A percentile compares a stretch with the other conserved stretches of the same genome.
Conservation (phyloP, 345 rosid genomes). For the Corchorus capsularis region DNA sequence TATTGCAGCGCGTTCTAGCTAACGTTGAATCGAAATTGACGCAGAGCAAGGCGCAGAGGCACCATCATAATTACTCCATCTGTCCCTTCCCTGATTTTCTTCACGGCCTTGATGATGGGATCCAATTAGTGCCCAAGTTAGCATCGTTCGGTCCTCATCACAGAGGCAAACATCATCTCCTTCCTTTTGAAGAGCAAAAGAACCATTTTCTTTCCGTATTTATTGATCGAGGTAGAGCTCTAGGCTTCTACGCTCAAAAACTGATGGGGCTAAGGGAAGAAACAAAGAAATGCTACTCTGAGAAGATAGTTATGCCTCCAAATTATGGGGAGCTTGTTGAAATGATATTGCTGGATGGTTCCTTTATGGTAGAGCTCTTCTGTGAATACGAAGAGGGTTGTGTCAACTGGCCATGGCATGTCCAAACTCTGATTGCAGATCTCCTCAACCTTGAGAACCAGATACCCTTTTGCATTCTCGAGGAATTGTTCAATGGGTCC, state of each 20-base stretch:
- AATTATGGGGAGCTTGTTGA: not conserved
- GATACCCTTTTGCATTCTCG: not conserved
- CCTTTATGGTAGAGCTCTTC: constrained; percentile 9
- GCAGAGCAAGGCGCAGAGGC: too few species aligned
- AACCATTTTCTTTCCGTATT: not conserved
- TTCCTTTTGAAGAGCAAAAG: not conserved
- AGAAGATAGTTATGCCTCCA: too few species aligned
- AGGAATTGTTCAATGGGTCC: too few species aligned
- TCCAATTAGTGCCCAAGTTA: constrained; percentile 4
- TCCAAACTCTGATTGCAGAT: not conserved
- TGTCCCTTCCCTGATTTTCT: not conserved
- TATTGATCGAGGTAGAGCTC: not conserved
- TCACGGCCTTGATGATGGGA: not conserved
- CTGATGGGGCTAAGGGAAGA: too few species aligned
- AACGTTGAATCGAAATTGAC: too few species aligned
- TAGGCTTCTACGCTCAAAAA: too few species aligned
- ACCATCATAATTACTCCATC: too few species aligned
- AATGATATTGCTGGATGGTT: constrained; percentile 1
- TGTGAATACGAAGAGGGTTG: not conserved
- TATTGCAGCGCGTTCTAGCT: too few species aligned
- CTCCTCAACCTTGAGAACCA: constrained; percentile 10
- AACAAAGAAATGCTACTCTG: too few species aligned
- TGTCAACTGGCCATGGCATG: not conserved
- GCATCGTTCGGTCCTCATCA: constrained; percentile 5
- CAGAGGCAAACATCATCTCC: not conserved